These are phyloP conservation scores for Aspergillus arachidicola DNA, from an alignment of 2,329 filamentous ascomycete genomes.

Conservation along the genomic window DNA sequence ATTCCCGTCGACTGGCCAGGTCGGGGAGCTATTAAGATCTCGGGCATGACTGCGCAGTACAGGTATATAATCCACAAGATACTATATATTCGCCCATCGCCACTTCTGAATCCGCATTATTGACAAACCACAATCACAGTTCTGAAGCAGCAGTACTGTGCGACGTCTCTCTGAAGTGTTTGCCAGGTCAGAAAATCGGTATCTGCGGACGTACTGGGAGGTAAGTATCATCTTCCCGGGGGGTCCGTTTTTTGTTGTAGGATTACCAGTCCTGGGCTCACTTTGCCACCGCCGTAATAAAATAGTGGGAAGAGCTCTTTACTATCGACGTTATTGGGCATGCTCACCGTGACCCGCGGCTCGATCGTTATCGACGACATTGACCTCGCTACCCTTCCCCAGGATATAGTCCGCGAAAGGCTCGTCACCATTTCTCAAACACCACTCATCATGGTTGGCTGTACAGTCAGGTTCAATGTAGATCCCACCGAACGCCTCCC, in stretches of 20 bases:
- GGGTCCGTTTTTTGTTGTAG: too few species aligned
- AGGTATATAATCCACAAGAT: neutral
- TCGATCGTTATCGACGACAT: too few species aligned
- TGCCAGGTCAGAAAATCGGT: constrained; percentile 2
- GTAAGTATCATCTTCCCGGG: neutral
- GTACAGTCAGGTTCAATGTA: neutral
- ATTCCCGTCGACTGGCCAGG: neutral
- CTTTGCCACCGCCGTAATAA: too few species aligned
- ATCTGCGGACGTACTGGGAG: constrained; percentile 9
- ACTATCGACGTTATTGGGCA: too few species aligned
- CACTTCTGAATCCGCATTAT: neutral
- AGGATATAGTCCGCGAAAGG: neutral
- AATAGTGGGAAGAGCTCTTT: too few species aligned
- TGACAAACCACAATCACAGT: too few species aligned
- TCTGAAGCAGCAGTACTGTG: too few species aligned
- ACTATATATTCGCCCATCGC: neutral
- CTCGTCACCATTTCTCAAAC: neutral
- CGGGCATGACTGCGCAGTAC: neutral
- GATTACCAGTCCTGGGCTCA: too few species aligned
- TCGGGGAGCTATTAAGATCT: neutral
- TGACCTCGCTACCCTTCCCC: neutral
- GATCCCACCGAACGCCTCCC: too few species aligned
- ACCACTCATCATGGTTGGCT: neutral
- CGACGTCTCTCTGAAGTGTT: too few species aligned
- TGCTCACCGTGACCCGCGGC: too few species aligned